Base-by-base conservation (phyloP, 2,329 filamentous ascomycete genomes). In the Chaetomiaceae sp. region DNA sequence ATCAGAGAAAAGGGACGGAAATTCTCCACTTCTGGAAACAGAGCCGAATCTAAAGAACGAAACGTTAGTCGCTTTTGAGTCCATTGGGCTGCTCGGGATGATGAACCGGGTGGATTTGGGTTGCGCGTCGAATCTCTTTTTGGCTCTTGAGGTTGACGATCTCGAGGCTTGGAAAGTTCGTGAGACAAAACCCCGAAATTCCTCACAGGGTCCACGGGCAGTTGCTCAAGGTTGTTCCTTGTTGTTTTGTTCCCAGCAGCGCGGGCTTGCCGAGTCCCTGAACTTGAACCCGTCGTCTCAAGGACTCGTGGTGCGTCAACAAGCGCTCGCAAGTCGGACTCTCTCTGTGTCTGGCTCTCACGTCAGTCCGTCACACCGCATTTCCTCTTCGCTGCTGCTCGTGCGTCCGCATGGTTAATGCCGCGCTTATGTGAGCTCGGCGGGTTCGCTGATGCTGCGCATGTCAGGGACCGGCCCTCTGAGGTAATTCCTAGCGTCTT, bases 321-420 rank as follows among this genome's bases (percentile, higher is more conserved):
- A 17, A 7, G 9, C 27, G 14, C 27, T 11, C 27, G 14, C 25
- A 20, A 34, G 29, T 27, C 45, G 33, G 14, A 36, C 22, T 46
- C 15, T 25, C 34, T 31, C n/a, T 36, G 29, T 9, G 4, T 20
- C 25, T 37, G 9, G 8, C 33, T 17, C 29, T 27, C 22, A 27
- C 40, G 20, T 33, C 25, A 14, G 23, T 34, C 27, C 33, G 54
- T 56, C 54, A 56, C 54, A 56, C 54, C 50, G 54, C 54, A 56
- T 48, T 27, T 56, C 50, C 44, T 29, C 27, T 17, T 15, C 33
- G 27, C 15, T 15, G 22, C 42, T 29, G 27, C 6, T 27, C 5
- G 22, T 34, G 3, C 43, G 25, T 20, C 29, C 17, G n/a, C n/a
- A 15, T 14, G 23, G 22, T 20, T 22, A 33, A 36, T 23, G 47